These are phyloP conservation scores for Nakazawaea peltata DNA, from an alignment of 805 yeast species.

Conservation along the genomic window DNA sequence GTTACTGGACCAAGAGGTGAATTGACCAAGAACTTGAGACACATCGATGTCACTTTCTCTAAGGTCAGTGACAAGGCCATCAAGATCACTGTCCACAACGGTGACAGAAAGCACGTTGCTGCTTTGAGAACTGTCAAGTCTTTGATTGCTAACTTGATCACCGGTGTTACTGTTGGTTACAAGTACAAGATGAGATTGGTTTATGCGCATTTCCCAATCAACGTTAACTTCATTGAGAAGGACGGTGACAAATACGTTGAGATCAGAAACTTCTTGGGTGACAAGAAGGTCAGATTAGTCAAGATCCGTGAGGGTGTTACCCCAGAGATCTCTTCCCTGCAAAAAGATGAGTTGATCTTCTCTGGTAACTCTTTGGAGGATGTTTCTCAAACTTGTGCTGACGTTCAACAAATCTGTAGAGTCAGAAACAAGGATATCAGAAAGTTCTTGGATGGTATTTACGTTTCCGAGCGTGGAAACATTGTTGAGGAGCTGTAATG, in stretches of 20 bases:
- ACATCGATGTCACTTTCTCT: slow-evolving; percentile 88
- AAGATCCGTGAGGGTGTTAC: slow-evolving; percentile 84
- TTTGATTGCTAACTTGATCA: slow-evolving; percentile 85
- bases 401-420: slow-evolving; percentile 94
- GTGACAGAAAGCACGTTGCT: slow-evolving; percentile 99
- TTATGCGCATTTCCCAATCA: slow-evolving; percentile 99
- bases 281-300: slow-evolving; percentile 91
- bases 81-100: slow-evolving; percentile 92
- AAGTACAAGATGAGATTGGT: slow-evolving; percentile 99
- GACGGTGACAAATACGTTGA: slow-evolving; percentile 74
- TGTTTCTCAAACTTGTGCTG: slow-evolving; percentile 98
- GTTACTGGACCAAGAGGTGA: slow-evolving; percentile 98
- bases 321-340: slow-evolving; percentile 70
- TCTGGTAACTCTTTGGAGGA: slow-evolving; percentile 95
- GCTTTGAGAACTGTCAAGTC: slow-evolving; percentile 98
- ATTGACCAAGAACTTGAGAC: slow-evolving; percentile 83
- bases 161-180: slow-evolving; percentile 99
- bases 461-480: slow-evolving; percentile 93
- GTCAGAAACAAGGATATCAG: slow-evolving; percentile 99
- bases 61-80: slow-evolving; percentile 66
- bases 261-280: slow-evolving; percentile 99
- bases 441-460: slow-evolving; percentile 99
- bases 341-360: slow-evolving; percentile 91
- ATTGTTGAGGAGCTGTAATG: slow-evolving; percentile 58
- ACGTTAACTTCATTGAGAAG: slow-evolving; percentile 82